A percentile compares a stretch with the other conserved stretches of the same genome.
phyloP scores from a whole-genome alignment of 257 asterid species.

The Paulownia fortunei region DNA sequence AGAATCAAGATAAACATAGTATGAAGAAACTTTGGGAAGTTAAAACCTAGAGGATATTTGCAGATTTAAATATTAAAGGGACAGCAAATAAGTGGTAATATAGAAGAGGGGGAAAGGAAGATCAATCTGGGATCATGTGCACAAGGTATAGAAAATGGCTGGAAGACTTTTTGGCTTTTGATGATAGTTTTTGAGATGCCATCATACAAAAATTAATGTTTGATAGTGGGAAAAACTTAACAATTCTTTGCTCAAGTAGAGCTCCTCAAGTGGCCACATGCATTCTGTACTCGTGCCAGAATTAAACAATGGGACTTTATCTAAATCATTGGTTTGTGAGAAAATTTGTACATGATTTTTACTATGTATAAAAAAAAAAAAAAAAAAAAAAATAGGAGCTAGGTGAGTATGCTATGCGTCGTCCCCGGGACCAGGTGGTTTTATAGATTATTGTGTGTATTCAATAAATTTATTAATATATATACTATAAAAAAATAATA shows the following conservation, averaged over 20 bases:
- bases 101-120: conserved; percentile 17
- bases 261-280: conserved; percentile 45
- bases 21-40: conserved; percentile 5
- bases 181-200: conserved; percentile 44
- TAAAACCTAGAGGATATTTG: conserved; percentile 2
- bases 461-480: too few relatives aligned
- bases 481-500: too few relatives aligned
- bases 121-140: conserved; percentile 66
- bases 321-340: conserved; percentile 22
- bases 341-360: not conserved
- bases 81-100: conserved; percentile 30
- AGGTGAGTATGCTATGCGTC: not conserved
- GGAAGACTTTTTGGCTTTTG: conserved; percentile 36
- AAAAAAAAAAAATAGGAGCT: not conserved
- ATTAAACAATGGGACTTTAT: conserved; percentile 22
- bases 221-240: conserved; percentile 1
- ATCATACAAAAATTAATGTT: conserved; percentile 11
- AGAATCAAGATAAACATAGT: not conserved
- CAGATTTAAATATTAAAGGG: conserved; percentile 15
- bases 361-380: not conserved
- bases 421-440: too few relatives aligned
- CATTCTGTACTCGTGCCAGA: conserved; percentile 32
- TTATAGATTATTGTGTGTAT: too few relatives aligned
- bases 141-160: conserved; percentile 33
- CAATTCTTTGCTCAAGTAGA: conserved; percentile 5